Conservation (phyloP, 2,329 filamentous ascomycete species). For the Botrytis elliptica region DNA sequence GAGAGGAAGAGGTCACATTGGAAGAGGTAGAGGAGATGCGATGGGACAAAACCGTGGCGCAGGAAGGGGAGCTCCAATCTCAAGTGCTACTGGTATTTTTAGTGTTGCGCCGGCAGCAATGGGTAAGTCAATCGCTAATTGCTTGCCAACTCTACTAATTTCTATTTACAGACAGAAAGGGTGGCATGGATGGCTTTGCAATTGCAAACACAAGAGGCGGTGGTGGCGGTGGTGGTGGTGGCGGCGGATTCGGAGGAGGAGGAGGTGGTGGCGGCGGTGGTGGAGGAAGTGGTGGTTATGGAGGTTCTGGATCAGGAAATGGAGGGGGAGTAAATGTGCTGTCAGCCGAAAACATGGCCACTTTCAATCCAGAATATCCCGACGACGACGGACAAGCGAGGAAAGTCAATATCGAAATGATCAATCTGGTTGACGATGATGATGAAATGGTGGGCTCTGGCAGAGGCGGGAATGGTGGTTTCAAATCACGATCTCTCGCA, state of each 20-base stretch:
- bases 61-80: slow-evolving; percentile 21
- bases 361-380: slow-evolving; percentile 34
- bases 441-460: slow-evolving; percentile 23
- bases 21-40: slow-evolving; percentile 38
- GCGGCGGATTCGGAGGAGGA: slow-evolving; percentile 16
- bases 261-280: slow-evolving; percentile 15
- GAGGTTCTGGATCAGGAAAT: slow-evolving; percentile 16
- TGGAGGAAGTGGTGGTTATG: not conserved
- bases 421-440: slow-evolving; percentile 31
- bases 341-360: slow-evolving; percentile 10
- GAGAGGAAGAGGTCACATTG: slow-evolving; percentile 30
- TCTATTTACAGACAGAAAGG: slow-evolving; percentile 14
- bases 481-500: slow-evolving; percentile 27
- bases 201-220: slow-evolving; percentile 12
- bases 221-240: slow-evolving; percentile 16
- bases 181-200: not conserved
- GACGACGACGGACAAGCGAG: slow-evolving; percentile 29
- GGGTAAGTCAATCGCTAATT: not conserved
- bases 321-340: slow-evolving; percentile 7
- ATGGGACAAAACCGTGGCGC: slow-evolving; percentile 34
- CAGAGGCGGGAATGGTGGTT: slow-evolving; percentile 23
- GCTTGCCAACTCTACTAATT: not conserved
- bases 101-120: slow-evolving; percentile 20
- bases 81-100: slow-evolving; percentile 32
- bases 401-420: slow-evolving; percentile 37